Evolutionary conservation across 176 grass and related monocot species (phyloP).

Genomic region (Oryza longistaminata): DNA sequence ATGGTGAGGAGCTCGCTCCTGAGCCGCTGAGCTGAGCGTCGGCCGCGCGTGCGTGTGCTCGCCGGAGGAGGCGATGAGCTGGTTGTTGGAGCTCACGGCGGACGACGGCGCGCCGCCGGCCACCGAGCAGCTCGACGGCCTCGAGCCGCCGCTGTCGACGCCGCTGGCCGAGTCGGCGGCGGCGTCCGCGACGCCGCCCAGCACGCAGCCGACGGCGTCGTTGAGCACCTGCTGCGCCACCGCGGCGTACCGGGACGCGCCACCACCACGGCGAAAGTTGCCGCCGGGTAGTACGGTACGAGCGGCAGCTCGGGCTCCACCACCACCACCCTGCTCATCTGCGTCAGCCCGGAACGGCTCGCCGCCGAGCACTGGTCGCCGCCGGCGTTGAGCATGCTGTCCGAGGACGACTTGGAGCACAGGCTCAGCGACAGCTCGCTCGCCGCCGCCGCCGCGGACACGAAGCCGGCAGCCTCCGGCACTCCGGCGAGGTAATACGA

Average conservation of each 20-base stretch:
- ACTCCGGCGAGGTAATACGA: slow-evolving; percentile 20
- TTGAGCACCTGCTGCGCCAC: slow-evolving; percentile 62
- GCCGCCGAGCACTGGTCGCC: slow-evolving; percentile 52
- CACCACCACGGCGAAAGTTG: slow-evolving; percentile 46
- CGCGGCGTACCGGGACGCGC: slow-evolving; percentile 63
- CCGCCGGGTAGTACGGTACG: background rate
- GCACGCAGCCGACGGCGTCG: slow-evolving; percentile 44
- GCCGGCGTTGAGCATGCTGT: slow-evolving; percentile 13
- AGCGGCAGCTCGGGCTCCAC: slow-evolving; percentile 6
- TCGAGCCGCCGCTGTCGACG: background rate
- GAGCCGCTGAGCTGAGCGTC: slow-evolving; percentile 16
- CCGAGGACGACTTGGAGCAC: slow-evolving; percentile 39
- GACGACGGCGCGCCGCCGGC: background rate
- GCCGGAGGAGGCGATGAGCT: slow-evolving; percentile 7
- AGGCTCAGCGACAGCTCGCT: slow-evolving; percentile 71
- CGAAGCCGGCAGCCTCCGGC: slow-evolving; percentile 21
- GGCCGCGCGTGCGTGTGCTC: background rate
- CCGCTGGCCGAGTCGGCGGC: background rate
- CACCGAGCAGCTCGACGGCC: slow-evolving; percentile 34
- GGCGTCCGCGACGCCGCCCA: slow-evolving; percentile 35
- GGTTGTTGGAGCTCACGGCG: slow-evolving; percentile 40
- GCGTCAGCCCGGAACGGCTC: slow-evolving; percentile 58
- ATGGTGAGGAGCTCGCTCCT: slow-evolving; percentile 47
- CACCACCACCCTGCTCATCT: background rate
- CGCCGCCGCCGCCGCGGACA: slow-evolving; percentile 21